These are phyloP conservation scores for Colletotrichum agaves DNA, from an alignment of 2,329 filamentous ascomycete species.

Conservation along the genomic window DNA sequence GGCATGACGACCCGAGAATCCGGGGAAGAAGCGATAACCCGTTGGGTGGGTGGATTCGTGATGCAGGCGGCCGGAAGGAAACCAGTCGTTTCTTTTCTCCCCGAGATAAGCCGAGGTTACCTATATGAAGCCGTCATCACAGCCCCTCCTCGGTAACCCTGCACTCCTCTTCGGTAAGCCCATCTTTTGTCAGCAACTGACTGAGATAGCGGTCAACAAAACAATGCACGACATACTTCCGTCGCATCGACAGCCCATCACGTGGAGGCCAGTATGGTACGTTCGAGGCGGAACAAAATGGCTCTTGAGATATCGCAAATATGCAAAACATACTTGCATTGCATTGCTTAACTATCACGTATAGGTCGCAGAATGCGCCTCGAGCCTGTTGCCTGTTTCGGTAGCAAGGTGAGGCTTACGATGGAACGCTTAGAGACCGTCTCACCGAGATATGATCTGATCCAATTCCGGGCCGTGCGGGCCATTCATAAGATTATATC, in stretches of 20 bases:
- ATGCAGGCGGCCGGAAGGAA: neutral
- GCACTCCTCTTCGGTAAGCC: neutral
- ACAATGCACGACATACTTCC: constrained; percentile 32
- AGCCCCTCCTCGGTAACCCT: neutral
- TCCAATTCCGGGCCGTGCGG: neutral
- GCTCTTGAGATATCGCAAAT: constrained; percentile 35
- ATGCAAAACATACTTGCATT: constrained; percentile 38
- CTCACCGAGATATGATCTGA: constrained; percentile 2
- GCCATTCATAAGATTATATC: too few species aligned
- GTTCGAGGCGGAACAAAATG: constrained; percentile 21
- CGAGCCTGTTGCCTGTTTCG: constrained; percentile 10
- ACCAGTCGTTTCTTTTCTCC: neutral
- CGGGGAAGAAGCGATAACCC: neutral
- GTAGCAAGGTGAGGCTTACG: constrained; percentile 17
- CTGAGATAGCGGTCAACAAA: constrained; percentile 4
- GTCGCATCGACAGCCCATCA: constrained; percentile 27
- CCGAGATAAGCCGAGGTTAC: too few species aligned
- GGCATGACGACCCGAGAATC: neutral
- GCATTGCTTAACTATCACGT: constrained; percentile 32
- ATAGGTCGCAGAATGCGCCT: constrained; percentile 35
- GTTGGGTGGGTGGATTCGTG: neutral
- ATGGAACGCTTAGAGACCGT: neutral
- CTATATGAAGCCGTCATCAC: too few species aligned
- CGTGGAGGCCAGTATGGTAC: constrained; percentile 22
- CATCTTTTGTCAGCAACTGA: neutral